phyloP scores from a whole-genome alignment of 345 rosid species.

The Gossypium anomalum region DNA sequence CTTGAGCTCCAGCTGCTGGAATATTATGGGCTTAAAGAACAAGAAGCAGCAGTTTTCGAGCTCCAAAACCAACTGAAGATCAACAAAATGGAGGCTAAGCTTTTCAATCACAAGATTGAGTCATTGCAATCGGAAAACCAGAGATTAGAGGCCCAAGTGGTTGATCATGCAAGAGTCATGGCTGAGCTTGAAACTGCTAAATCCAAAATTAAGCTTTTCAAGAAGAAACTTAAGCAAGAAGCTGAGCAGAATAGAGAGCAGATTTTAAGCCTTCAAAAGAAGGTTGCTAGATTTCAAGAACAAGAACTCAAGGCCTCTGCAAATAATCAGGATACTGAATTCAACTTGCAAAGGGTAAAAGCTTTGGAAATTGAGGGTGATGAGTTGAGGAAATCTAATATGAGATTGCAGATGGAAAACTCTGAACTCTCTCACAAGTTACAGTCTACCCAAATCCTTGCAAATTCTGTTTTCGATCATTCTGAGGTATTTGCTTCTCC shows the following conservation, averaged over 20 bases:
- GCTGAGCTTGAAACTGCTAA: constrained; percentile 59
- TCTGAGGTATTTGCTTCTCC: constrained; percentile 38
- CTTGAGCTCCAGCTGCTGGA: constrained; percentile 73
- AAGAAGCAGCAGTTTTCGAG: constrained; percentile 64
- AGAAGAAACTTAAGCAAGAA: constrained; percentile 60
- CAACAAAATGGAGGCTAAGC: constrained; percentile 66
- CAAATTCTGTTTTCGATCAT: constrained; percentile 54
- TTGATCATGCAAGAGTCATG: constrained; percentile 43
- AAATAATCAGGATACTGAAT: constrained; percentile 29
- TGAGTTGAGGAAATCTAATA: constrained; percentile 55
- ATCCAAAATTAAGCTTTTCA: constrained; percentile 49
- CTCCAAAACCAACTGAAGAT: constrained; percentile 74
- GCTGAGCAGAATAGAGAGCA: constrained; percentile 70
- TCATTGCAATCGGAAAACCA: constrained; percentile 62
- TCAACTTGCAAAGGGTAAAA: constrained; percentile 47
- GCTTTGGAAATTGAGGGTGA: constrained; percentile 60
- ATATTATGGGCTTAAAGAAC: constrained; percentile 82
- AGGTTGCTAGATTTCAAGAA: constrained; percentile 59
- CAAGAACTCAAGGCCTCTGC: constrained; percentile 40
- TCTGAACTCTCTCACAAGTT: constrained; percentile 48
- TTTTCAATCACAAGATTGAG: constrained; percentile 63
- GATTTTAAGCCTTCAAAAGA: constrained; percentile 54
- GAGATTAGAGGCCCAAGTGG: constrained; percentile 53
- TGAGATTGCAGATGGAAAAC: constrained; percentile 54
- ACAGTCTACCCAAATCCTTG: constrained; percentile 56